Base-by-base conservation (phyloP, 352 stramenopile species). In the Pythium phragmiticola region DNA sequence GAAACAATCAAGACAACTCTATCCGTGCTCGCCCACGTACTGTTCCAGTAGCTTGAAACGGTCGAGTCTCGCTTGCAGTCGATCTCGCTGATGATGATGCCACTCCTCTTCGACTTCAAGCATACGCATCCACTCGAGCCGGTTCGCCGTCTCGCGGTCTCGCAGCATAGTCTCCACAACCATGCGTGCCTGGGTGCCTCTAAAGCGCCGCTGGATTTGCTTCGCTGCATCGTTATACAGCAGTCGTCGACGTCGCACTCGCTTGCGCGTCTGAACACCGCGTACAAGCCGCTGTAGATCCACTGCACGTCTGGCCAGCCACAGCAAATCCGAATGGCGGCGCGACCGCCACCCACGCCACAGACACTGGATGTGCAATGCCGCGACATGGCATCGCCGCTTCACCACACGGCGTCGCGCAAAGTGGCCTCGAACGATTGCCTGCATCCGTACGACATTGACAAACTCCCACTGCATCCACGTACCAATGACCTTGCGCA, bases 21-120 rank as follows among this genome's bases (percentile, higher is more conserved):
- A 30, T 30, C 26, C 26, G 2, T 30, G 2, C 26, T 30, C 26
- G 26, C 3, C 19, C 47, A 39, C 77, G 33, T 72, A 91, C 84
- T 84, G 68, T 42, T 81, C 61, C 1, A 79, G 46, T 3, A 93
- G 60, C 16, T 80, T 70, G 36, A 90, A 76, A 33, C 84, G 79
- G 39, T 81, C 71, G 4, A 94, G 56, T 13, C 81, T 70, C 34
- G 68, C 57, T 39, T 76, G 70, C 0, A 89, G 34, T 30, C 88
- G 89, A 52, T 90, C 79, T 3, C 82, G 69, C 19, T 94, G 80
- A 6, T 65, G 53, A 7, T 68, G 73, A 62, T 88, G 64, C 84
- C 84, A 94, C 30, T 84, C 76, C 52, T 88, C 77, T 65, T 94
- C 84, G 9, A 68, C 70, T 19, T 94, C 84, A 13, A 94, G 68